A percentile compares a stretch with the other conserved stretches of the same genome.
phyloP scores from a whole-genome alignment of 1,284 basidiomycete genomes.

The Vanrija humicola region DNA sequence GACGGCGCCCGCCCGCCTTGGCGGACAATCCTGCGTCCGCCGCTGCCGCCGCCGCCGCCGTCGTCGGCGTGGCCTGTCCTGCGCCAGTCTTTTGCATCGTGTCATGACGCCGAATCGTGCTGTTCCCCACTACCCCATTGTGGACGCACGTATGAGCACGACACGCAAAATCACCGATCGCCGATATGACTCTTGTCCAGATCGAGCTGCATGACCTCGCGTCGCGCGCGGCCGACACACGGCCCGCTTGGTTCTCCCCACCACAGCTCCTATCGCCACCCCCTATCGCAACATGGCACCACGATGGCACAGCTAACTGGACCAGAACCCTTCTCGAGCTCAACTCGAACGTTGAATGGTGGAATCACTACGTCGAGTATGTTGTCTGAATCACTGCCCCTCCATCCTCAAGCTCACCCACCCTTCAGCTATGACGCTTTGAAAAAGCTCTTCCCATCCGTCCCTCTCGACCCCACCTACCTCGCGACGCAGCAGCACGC shows the following conservation, averaged over 20 bases:
- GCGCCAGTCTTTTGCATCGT: too few relatives aligned
- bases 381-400: slow-evolving; percentile 4
- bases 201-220: too few relatives aligned
- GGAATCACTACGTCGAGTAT: slow-evolving; percentile 76
- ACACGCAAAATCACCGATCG: too few relatives aligned
- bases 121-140: too few relatives aligned
- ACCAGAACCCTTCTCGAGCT: slow-evolving; percentile 73
- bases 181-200: too few relatives aligned
- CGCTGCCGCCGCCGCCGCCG: background rate
- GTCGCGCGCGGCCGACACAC: slow-evolving; percentile 9
- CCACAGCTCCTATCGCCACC: background rate
- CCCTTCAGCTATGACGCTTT: slow-evolving; percentile 68
- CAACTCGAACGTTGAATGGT: slow-evolving; percentile 92
- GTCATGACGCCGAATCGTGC: too few relatives aligned
- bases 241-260: background rate
- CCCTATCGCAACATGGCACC: background rate
- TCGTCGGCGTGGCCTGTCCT: too few relatives aligned
- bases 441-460: slow-evolving; percentile 62
- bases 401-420: slow-evolving; percentile 2
- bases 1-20: background rate
- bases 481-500: slow-evolving; percentile 60
- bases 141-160: too few relatives aligned
- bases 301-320: too few relatives aligned
- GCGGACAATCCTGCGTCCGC: background rate
- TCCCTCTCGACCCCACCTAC: slow-evolving; percentile 44